These are phyloP conservation scores for Cercis canadensis DNA, from an alignment of 306 rosid genomes.

Conservation along the genomic window DNA sequence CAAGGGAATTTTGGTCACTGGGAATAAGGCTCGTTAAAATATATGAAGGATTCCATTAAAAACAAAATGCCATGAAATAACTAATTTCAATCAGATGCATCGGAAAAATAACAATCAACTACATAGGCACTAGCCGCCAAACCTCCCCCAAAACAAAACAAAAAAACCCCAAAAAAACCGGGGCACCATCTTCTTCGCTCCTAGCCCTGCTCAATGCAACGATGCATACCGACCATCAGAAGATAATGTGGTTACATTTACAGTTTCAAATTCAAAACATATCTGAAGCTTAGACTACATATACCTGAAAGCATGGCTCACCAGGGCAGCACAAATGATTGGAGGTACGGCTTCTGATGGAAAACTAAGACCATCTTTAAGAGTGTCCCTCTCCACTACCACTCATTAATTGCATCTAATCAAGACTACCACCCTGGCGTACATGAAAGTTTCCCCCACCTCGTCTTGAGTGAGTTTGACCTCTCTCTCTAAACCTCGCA, in stretches of 20 bases:
- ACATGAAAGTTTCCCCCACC: conserved; percentile 74
- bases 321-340: conserved; percentile 33
- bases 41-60: conserved; percentile 42
- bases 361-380: conserved; percentile 22
- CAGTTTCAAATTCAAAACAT: conserved; percentile 29
- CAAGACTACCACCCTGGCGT: conserved; percentile 56
- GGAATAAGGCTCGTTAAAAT: conserved; percentile 39
- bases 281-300: conserved; percentile 22
- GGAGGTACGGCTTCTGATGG: conserved; percentile 40
- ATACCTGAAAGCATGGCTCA: conserved; percentile 48
- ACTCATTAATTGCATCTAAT: conserved; percentile 52
- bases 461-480: conserved; percentile 70
- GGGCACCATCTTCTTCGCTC: conserved; percentile 41
- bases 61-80: conserved; percentile 58
- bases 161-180: conserved; percentile 31
- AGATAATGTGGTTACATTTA: conserved; percentile 23
- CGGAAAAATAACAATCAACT: conserved; percentile 46
- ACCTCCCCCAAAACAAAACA: conserved; percentile 29
- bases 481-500: conserved; percentile 73
- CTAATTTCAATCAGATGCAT: conserved; percentile 51
- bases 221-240: conserved; percentile 37
- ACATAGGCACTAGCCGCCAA: conserved; percentile 43
- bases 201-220: conserved; percentile 40
- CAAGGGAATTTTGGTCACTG: conserved; percentile 42
- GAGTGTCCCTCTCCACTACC: conserved; percentile 32